Base-by-base conservation (phyloP, 805 yeast species). In the Henningerozyma blattae region DNA sequence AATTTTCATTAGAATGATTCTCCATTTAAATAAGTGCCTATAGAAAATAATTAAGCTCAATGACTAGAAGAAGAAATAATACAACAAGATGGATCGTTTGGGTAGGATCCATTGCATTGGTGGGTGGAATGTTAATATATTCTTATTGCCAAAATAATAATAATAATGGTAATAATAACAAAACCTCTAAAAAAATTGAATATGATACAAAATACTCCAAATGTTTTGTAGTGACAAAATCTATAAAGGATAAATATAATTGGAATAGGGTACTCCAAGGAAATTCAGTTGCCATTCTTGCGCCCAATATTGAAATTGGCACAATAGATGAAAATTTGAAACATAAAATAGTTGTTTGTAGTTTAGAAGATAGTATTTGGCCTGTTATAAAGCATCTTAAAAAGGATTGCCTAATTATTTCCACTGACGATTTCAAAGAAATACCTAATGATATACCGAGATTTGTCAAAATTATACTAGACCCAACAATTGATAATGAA, bases 381-480 rank as follows among this genome's bases (percentile, higher is more conserved):
- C 72, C 75, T 25, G 60, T 75, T n/a, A 58, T 72, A 16, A 72
- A 71, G 39, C 77, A 72, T 37, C 34, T 75, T 18, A 50, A 55
- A 16, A 60, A 68, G 22, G 59, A 63, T 15, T 36, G 48, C 6
- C 35, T 62, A 4, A 40, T 59, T 30, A 42, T 58, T 3, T 47
- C 49, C 1, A 30, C 42, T 4, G 49, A 42, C 24, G 64, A 58
- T 18, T 18, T 40, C 1, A 42, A 32, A 15, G 38, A 39, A 2
- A 44, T 61, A 1, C 66, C 66, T 0, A 36, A 35, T 2, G 64
- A 54, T 32, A 35, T 52, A 4, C 30, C 48, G 4, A 50, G 54
- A 35, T 59, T 45, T 37, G 53, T 48, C 5, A 47, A 48, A 4
- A 44, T 44, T 13, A 44, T 57, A 27, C 38, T 45, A 4, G 27